Evolutionary conservation across 805 yeast genomes (phyloP), one percentile per base, ranked within the genome.

Genomic region (Schizosaccharomyces lindneri): DNA sequence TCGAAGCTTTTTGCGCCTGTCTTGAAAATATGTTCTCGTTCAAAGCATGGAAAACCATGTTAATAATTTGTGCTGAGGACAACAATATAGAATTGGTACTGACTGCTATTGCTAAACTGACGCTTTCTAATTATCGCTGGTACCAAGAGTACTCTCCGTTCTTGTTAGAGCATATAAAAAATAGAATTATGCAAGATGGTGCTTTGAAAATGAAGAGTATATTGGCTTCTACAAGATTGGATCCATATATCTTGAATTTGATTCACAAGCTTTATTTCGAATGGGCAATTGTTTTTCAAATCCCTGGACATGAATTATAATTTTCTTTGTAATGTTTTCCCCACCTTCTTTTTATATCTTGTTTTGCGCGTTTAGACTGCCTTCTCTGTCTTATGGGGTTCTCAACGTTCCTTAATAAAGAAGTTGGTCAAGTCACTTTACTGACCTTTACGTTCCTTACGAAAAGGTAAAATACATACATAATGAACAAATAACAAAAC

Each of bases 71-170:
- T 68, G 71, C 70, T 65, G 76, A 71, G 64, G 72, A 70, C 48
- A 66, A 69, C 43, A 65, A 64, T 62, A 62, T 63, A 32, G 78
- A 76, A 61, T 75, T 77, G 64, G 80, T 87, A 13, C 74, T 89
- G 63, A 87, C 84, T 63, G 73, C 83, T 27, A 72, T 82, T 62
- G 86, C 89, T 43, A 85, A 84, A 67, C 74, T 93, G 61, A 74
- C 84, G n/a, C 95, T 93, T n/a, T 94, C 97, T 97, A 85, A 87
- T 69, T 97, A 89, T 71, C 80, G 98, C 69, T 93, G 98, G 98
- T 94, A 90, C 73, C 79, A 83, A 65, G 96, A 90, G 64, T 65
- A 63, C 55, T 65, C 67, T 29, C 67, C 67, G 51, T n/a, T 39
- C 9, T 32, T 65, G 62, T 48, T 63, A 13, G 46, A 31, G 5